Evolutionary conservation across 495 filamentous ascomycete genomes (phyloP).

Genomic region (Penicillium paradoxum): DNA sequence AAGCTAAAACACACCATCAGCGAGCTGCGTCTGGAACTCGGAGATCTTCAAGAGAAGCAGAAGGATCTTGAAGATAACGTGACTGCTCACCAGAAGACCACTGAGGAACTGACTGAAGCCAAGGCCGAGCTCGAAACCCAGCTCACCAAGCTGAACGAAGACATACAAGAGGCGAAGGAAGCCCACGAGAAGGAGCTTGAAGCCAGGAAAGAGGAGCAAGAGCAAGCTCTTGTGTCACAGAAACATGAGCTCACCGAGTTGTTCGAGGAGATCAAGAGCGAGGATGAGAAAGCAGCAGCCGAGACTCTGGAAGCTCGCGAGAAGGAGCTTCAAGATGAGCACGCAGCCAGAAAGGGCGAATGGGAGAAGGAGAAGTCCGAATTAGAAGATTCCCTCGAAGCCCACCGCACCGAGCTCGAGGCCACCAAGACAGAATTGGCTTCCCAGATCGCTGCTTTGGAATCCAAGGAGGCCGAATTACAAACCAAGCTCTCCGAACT

Average conservation of each 20-base stretch:
- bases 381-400: slow-evolving; percentile 39
- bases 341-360: slow-evolving; percentile 34
- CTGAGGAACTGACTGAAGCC: slow-evolving; percentile 35
- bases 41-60: slow-evolving; percentile 52
- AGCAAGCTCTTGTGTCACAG: slow-evolving; percentile 34
- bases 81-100: slow-evolving; percentile 34
- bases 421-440: slow-evolving; percentile 31
- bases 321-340: slow-evolving; percentile 33
- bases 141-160: slow-evolving; percentile 46
- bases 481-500: slow-evolving; percentile 28
- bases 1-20: slow-evolving; percentile 46
- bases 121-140: slow-evolving; percentile 46
- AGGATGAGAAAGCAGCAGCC: slow-evolving; percentile 41
- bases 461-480: slow-evolving; percentile 23
- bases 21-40: slow-evolving; percentile 51
- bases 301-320: slow-evolving; percentile 39
- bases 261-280: slow-evolving; percentile 46
- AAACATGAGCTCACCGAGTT: slow-evolving; percentile 43
- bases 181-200: slow-evolving; percentile 34
- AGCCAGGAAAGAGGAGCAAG: slow-evolving; percentile 38
- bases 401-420: slow-evolving; percentile 35
- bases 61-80: slow-evolving; percentile 46
- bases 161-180: slow-evolving; percentile 38
- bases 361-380: slow-evolving; percentile 42
- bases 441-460: slow-evolving; percentile 26